A percentile compares a stretch with the other conserved stretches of the same genome.
phyloP scores from a whole-genome alignment of 2,329 filamentous ascomycete species.

The Zasmidium citrigriseum region DNA sequence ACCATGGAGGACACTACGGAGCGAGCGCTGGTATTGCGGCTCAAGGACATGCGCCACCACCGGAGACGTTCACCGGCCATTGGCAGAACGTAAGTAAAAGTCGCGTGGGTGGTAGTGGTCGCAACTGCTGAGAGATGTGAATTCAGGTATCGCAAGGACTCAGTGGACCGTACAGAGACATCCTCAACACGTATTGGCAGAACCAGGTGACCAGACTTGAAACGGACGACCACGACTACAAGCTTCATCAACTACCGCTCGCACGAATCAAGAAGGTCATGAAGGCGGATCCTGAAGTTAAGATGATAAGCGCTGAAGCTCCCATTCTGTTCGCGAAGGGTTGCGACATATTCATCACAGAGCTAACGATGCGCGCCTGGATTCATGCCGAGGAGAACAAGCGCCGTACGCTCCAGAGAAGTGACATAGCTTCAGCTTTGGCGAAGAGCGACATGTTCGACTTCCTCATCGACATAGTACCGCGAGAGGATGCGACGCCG shows the following conservation, averaged over 20 bases:
- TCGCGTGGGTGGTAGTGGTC: constrained; percentile 9
- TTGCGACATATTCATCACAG: constrained; percentile 94
- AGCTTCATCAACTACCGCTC: constrained; percentile 91
- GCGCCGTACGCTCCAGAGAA: constrained; percentile 88
- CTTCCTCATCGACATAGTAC: constrained; percentile 98
- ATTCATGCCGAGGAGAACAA: constrained; percentile 99
- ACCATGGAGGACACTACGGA: constrained; percentile 53
- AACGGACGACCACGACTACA: constrained; percentile 95
- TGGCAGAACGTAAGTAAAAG: constrained; percentile 82
- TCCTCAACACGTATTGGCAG: constrained; percentile 98
- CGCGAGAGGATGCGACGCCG: constrained; percentile 85
- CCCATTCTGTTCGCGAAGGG: constrained; percentile 98
- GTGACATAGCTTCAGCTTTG: constrained; percentile 92
- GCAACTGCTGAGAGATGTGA: constrained; percentile 9
- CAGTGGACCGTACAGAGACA: constrained; percentile 90
- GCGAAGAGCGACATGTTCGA: constrained; percentile 99
- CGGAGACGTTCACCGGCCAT: constrained; percentile 88
- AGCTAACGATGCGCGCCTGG: constrained; percentile 98
- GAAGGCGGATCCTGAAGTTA: constrained; percentile 98
- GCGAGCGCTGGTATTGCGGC: constrained; percentile 70
- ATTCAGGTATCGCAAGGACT: constrained; percentile 89
- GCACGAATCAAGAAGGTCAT: constrained; percentile 99
- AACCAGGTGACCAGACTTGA: constrained; percentile 96
- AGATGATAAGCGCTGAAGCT: constrained; percentile 99
- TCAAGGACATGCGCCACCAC: constrained; percentile 81